Evolutionary conservation across 2,329 filamentous ascomycete species (phyloP).

Genomic region (Penicillium frequentans): DNA sequence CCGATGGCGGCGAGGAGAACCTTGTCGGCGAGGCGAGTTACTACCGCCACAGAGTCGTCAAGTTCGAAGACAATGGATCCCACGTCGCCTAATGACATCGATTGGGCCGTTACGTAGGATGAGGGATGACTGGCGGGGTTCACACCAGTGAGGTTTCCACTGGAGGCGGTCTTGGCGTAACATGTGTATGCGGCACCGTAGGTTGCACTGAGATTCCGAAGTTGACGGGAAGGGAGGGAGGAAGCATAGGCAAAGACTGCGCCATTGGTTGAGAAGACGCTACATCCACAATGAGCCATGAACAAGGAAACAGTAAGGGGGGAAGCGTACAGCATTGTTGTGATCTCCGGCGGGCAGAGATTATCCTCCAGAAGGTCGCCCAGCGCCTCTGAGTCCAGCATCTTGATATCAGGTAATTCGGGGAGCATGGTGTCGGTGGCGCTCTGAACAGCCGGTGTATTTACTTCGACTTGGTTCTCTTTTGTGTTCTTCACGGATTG

Average conservation of each 20-base stretch:
- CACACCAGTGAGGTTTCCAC: constrained; percentile 43
- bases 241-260: constrained; percentile 46
- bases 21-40: constrained; percentile 44
- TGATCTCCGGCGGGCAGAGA: constrained; percentile 45
- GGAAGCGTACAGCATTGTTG: constrained; percentile 39
- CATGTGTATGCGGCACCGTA: constrained; percentile 46
- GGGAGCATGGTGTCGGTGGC: constrained; percentile 39
- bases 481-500: constrained; percentile 2
- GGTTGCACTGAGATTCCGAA: constrained; percentile 44
- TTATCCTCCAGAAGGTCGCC: constrained; percentile 44
- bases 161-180: constrained; percentile 42
- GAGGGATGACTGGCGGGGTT: constrained; percentile 45
- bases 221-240: constrained; percentile 38
- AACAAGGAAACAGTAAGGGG: neutral
- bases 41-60: constrained; percentile 41
- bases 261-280: constrained; percentile 45
- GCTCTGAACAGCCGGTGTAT: constrained; percentile 14
- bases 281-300: constrained; percentile 11
- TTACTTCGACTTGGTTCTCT: constrained; percentile 11
- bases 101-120: constrained; percentile 43
- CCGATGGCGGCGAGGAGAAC: constrained; percentile 44
- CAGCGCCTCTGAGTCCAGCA: constrained; percentile 44
- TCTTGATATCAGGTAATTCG: constrained; percentile 44
- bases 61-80: constrained; percentile 46
- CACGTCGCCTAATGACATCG: constrained; percentile 43